Evolutionary conservation across 805 yeast genomes (phyloP).

Genomic region (Spathaspora sp.): DNA sequence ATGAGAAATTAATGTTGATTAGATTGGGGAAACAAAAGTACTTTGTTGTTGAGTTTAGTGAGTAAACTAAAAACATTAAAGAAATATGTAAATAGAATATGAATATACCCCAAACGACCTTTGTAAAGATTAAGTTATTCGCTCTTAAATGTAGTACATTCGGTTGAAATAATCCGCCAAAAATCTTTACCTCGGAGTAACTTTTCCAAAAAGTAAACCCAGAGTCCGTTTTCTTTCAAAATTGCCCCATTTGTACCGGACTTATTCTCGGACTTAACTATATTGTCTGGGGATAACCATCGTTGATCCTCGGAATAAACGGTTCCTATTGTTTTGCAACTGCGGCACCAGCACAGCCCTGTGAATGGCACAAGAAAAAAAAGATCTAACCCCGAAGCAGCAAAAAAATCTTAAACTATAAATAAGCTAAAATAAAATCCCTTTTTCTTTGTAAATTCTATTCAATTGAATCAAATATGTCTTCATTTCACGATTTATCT

Average conservation of each 20-base stretch:
- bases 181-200: no score
- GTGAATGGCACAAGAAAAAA: not conserved
- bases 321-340: not conserved
- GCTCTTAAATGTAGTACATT: no score
- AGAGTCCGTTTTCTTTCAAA: no score
- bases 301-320: not conserved
- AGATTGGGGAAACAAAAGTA: conserved; percentile 75
- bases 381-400: not conserved
- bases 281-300: no score
- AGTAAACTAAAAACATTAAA: not conserved
- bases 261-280: not conserved
- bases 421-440: not conserved
- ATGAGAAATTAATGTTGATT: conserved; percentile 56
- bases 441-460: not conserved
- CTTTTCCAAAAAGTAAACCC: no score
- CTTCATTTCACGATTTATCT: conserved; percentile 37
- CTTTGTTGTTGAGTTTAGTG: conserved; percentile 45
- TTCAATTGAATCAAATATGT: conserved; percentile 11
- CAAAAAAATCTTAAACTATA: not conserved
- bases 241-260: not conserved
- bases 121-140: no score
- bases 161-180: no score
- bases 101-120: not conserved
- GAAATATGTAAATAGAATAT: not conserved
- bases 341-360: not conserved